Evolutionary conservation across 2,329 filamentous ascomycete species (phyloP).

Genomic region (Colletotrichum nymphaeae): DNA sequence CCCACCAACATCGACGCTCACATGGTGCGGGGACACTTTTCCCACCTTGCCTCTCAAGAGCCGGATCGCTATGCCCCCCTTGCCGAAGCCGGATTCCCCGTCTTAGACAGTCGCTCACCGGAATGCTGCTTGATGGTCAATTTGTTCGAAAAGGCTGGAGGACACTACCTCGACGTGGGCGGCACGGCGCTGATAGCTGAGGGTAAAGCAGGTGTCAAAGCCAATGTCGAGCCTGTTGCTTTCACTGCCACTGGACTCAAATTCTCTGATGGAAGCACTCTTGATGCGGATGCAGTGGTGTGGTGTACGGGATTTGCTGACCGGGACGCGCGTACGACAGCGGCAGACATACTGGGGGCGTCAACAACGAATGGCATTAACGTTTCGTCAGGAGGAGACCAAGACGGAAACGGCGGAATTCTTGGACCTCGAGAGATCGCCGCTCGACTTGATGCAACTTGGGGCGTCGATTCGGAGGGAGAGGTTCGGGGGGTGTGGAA

Average conservation of each 20-base stretch:
- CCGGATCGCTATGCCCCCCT: constrained; percentile 12
- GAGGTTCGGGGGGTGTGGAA: constrained; percentile 55
- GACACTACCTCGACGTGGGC: constrained; percentile 50
- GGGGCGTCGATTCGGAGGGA: constrained; percentile 54
- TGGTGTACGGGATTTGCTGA: constrained; percentile 51
- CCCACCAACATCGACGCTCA: constrained; percentile 10
- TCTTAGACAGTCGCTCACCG: constrained; percentile 8
- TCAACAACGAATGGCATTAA: constrained; percentile 11
- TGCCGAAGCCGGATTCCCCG: constrained; percentile 6
- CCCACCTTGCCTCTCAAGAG: constrained; percentile 3
- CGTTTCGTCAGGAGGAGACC: neutral
- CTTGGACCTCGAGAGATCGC: constrained; percentile 40
- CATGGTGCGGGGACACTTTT: neutral
- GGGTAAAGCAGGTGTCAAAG: constrained; percentile 43
- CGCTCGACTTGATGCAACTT: constrained; percentile 48
- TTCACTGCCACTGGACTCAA: constrained; percentile 43
- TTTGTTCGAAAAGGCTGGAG: constrained; percentile 44
- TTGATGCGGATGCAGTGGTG: constrained; percentile 47
- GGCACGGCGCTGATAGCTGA: constrained; percentile 40
- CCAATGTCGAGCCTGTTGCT: constrained; percentile 41
- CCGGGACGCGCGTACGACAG: constrained; percentile 42
- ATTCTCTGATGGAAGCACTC: constrained; percentile 44
- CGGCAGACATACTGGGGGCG: constrained; percentile 43
- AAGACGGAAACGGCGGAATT: neutral
- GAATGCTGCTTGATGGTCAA: constrained; percentile 28